Base-by-base conservation (phyloP, 2,329 filamentous ascomycete species). In the Nakataea oryzae region DNA sequence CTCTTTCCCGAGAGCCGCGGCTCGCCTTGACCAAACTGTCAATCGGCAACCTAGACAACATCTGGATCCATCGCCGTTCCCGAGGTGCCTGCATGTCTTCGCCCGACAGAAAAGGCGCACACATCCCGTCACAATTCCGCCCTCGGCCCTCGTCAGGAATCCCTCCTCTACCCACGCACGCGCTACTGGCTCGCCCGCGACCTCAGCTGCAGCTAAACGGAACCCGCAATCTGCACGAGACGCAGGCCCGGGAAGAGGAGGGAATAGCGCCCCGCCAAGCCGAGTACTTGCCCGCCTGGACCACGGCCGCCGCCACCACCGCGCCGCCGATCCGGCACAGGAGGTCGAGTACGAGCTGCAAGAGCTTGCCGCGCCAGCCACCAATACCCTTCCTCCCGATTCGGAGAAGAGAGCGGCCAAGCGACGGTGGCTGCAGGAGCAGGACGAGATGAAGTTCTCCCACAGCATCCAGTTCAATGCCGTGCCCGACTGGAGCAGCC, bases 401-500 rank as follows among this genome's bases (percentile, higher is more conserved):
- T 57, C 58, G 27, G 68, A 71, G 26, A 86, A 83, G 74, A 77
- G 81, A 70, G 75, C 76, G 67, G 79, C 82, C 73, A 92, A 92
- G 79, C 82, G 85, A 74, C 79, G 79, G 71, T 84, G 84, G 81
- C 86, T 93, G 70, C 84, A 90, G 69, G 80, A 87, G 69, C 84
- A 81, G 67, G 87, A 89, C 86, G 90, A 91, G 72, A 99, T 99
- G 95, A 97, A 97, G 87, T 99, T 99, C 82, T 97, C 93, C 24
- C 95, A 99, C 75, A 97, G 93, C 77, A 88, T 99, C 69, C 95
- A 99, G 81, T 99, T 99, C 79, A 99, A 99, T 79, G 93, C 95
- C 66, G 95, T 99, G 69, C 95, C 95, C n/a, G 95, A 99, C 77
- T 99, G 95, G 95, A 97, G 91, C 79, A 93, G 88, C 70, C 87